A percentile compares a stretch with the other conserved stretches of the same genome.
These are phyloP conservation scores for Fraxinus paxiana DNA, from an alignment of 305 asterid species.

Conservation along the genomic window DNA sequence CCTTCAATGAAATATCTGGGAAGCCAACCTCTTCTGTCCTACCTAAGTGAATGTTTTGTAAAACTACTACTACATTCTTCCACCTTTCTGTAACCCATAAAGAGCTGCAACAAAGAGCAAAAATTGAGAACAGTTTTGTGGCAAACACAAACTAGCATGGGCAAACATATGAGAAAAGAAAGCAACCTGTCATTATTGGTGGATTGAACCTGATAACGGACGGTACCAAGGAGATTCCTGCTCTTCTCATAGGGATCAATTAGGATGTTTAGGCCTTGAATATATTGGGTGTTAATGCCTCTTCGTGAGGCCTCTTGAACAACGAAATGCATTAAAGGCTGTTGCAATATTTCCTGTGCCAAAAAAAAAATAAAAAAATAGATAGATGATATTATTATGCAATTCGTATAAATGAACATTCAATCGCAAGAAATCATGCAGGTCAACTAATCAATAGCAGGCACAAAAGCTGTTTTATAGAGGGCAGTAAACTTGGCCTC, in stretches of 20 bases:
- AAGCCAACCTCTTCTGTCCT: constrained; percentile 28
- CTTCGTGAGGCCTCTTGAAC: constrained; percentile 50
- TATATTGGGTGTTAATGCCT: constrained; percentile 32
- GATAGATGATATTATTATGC: background rate
- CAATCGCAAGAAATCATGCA: constrained; percentile 3
- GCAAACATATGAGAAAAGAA: background rate
- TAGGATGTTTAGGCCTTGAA: constrained; percentile 30
- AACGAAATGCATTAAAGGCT: constrained; percentile 65
- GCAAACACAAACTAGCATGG: background rate
- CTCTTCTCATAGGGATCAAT: constrained; percentile 51
- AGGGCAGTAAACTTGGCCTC: background rate
- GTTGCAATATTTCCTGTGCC: constrained; percentile 70
- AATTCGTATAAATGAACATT: background rate
- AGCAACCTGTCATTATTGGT: constrained; percentile 49
- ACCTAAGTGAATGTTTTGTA: constrained; percentile 24
- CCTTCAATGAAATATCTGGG: constrained; percentile 12
- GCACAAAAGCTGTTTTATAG: background rate
- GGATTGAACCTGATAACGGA: constrained; percentile 41
- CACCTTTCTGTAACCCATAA: constrained; percentile 57
- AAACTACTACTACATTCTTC: constrained; percentile 39
- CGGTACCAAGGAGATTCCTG: constrained; percentile 42
- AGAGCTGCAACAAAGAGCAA: constrained; percentile 39
- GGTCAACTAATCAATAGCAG: constrained; percentile 6
- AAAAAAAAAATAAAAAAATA: background rate
- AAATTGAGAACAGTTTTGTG: background rate